Conservation (phyloP, 305 asterid genomes). For the Solanum hybrid region DNA sequence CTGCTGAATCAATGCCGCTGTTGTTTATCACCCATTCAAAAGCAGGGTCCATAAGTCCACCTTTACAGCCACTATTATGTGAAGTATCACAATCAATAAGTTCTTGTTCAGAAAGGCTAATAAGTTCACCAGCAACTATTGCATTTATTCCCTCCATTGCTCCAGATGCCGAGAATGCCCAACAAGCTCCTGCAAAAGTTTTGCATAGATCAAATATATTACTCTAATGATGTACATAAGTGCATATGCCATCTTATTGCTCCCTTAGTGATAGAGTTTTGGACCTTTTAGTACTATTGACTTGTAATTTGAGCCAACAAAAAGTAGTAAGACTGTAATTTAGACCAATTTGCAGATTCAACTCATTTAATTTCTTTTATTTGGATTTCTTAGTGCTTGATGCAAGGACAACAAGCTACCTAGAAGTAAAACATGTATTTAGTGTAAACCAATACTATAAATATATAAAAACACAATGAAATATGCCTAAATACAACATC, state of each 20-base stretch:
- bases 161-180: constrained; percentile 35
- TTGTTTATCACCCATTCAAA: constrained; percentile 28
- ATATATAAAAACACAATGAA: background rate
- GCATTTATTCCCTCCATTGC: constrained; percentile 27
- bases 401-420: background rate
- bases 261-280: background rate
- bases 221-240: background rate
- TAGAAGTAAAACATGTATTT: background rate
- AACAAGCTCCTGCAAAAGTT: constrained; percentile 22
- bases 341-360: background rate
- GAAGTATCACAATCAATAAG: constrained; percentile 21
- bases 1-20: constrained; percentile 23
- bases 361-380: background rate
- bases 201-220: background rate
- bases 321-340: background rate
- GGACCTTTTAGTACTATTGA: background rate
- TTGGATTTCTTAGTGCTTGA: background rate
- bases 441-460: background rate
- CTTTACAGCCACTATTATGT: constrained; percentile 22
- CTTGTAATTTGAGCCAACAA: background rate
- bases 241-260: background rate
- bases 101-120: constrained; percentile 30
- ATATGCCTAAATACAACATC: background rate
- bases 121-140: constrained; percentile 19
- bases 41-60: constrained; percentile 28